These are phyloP conservation scores for Mycena floridula DNA, from an alignment of 768 basidiomycete species.

Conservation along the genomic window DNA sequence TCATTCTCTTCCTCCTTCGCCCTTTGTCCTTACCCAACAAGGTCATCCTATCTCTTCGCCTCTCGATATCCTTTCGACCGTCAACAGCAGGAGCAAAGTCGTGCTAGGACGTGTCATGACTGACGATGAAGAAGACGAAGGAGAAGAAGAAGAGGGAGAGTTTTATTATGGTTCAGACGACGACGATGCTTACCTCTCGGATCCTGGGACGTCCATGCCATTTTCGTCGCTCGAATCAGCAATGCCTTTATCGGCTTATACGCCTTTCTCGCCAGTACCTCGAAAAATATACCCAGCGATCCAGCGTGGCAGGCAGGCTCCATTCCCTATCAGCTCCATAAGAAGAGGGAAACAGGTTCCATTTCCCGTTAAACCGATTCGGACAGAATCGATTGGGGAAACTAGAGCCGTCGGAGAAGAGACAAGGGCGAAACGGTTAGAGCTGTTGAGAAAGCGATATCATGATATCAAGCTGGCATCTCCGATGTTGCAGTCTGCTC, in stretches of 20 bases:
- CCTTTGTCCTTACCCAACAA: no score
- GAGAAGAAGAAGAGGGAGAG: neutral
- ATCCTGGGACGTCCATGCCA: slow-evolving; percentile 23
- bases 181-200: neutral
- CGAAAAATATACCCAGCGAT: neutral
- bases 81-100: neutral
- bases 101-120: no score
- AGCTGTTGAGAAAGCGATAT: neutral
- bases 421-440: neutral
- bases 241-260: neutral
- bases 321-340: no score
- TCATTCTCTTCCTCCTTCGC: no score
- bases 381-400: neutral
- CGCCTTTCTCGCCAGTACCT: neutral
- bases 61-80: neutral
- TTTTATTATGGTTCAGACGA: neutral
- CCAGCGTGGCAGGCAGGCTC: no score
- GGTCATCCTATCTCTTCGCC: no score
- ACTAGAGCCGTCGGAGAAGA: no score
- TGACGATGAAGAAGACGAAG: neutral
- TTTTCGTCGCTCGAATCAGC: slow-evolving; percentile 41
- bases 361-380: neutral
- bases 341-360: neutral
- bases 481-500: neutral
- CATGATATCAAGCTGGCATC: neutral